Conservation (phyloP, 352 stramenopile species). For the Globisporangium sylvaticum region DNA sequence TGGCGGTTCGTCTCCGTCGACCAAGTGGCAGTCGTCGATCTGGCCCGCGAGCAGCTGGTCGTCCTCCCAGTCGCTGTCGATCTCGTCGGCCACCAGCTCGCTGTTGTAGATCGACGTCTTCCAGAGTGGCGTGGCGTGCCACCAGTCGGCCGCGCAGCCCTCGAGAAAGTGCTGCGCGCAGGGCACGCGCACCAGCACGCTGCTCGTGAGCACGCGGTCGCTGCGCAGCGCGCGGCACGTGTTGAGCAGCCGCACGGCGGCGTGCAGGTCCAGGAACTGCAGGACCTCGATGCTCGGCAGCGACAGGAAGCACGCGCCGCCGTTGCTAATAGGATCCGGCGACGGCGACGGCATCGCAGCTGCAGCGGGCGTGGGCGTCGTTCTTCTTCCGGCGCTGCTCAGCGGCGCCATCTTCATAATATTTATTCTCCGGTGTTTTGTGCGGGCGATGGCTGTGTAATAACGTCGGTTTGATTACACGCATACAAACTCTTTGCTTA, state of each 20-base stretch:
- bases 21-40: constrained; percentile 37
- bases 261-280: constrained; percentile 44
- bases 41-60: constrained; percentile 24
- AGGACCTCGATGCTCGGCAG: constrained; percentile 37
- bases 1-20: neutral
- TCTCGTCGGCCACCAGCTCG: constrained; percentile 27
- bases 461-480: too few relatives aligned
- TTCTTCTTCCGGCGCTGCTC: neutral
- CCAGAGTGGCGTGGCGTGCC: constrained; percentile 43
- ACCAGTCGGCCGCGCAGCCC: constrained; percentile 52
- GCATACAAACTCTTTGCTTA: too few relatives aligned
- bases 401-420: neutral
- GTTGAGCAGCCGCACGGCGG: constrained; percentile 48
- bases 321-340: neutral
- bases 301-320: constrained; percentile 27
- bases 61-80: constrained; percentile 47
- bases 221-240: constrained; percentile 29
- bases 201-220: constrained; percentile 39
- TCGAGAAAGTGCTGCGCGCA: constrained; percentile 54
- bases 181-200: constrained; percentile 38
- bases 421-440: too few relatives aligned
- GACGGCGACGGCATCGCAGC: neutral
- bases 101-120: constrained; percentile 17
- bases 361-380: neutral
- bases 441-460: too few relatives aligned